These are phyloP conservation scores for Ophiostoma novo-ulmi DNA, from an alignment of 2,329 filamentous ascomycete genomes.

Conservation along the genomic window DNA sequence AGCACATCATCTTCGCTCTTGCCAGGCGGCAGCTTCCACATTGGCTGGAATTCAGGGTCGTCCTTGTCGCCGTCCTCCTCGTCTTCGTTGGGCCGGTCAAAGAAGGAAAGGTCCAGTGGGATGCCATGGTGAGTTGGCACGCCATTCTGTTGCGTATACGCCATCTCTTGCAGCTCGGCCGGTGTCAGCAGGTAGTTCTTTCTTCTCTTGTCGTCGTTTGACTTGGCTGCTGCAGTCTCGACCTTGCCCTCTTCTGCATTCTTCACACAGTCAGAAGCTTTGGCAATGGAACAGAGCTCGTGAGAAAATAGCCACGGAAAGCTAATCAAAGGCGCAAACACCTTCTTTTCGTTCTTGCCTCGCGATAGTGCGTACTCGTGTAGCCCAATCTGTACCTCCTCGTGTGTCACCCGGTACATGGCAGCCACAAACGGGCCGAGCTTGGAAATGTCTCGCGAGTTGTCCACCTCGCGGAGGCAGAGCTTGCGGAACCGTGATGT, in stretches of 20 bases:
- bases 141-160: slow-evolving; percentile 31
- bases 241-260: not conserved
- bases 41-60: slow-evolving; percentile 21
- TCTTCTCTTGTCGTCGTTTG: not conserved
- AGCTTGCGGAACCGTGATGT: slow-evolving; percentile 63
- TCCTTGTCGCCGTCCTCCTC: slow-evolving; percentile 18
- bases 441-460: slow-evolving; percentile 47
- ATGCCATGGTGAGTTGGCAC: slow-evolving; percentile 34
- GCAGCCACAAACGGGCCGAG: slow-evolving; percentile 73
- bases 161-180: slow-evolving; percentile 28
- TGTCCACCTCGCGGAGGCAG: slow-evolving; percentile 61
- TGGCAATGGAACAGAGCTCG: slow-evolving; percentile 64
- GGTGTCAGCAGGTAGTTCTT: slow-evolving; percentile 14
- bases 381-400: slow-evolving; percentile 60
- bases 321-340: slow-evolving; percentile 73
- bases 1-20: slow-evolving; percentile 23
- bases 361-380: slow-evolving; percentile 38
- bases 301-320: slow-evolving; percentile 88
- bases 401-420: slow-evolving; percentile 78
- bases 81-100: slow-evolving; percentile 21
- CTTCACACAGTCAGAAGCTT: not conserved
- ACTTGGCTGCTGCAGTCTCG: not conserved
- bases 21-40: slow-evolving; percentile 27
- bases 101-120: slow-evolving; percentile 25
- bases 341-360: slow-evolving; percentile 32